phyloP scores from a whole-genome alignment of 257 asterid species.

The Fraxinus anomala region DNA sequence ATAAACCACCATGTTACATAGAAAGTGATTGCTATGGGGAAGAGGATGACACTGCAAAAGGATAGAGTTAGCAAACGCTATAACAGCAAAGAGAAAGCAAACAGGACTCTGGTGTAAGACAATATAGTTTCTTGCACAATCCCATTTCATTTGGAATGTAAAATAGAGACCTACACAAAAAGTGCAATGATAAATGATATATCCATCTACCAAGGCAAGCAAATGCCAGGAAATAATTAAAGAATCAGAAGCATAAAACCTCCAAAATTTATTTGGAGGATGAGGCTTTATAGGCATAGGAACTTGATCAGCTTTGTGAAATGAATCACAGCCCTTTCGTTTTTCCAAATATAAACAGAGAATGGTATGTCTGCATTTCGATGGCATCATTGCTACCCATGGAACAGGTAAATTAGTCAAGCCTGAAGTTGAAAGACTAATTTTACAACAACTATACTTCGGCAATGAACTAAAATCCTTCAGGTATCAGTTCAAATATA shows the following conservation, averaged over 20 bases:
- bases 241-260: neutral
- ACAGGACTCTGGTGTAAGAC: neutral
- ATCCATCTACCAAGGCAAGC: neutral
- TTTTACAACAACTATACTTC: neutral
- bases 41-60: conserved; percentile 48
- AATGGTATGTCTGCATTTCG: neutral
- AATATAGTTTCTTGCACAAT: neutral
- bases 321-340: neutral
- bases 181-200: neutral
- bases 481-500: neutral
- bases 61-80: neutral
- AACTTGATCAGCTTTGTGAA: neutral
- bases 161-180: neutral
- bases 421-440: neutral
- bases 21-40: conserved; percentile 51
- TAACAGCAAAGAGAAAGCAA: neutral
- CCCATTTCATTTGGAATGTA: neutral
- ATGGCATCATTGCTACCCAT: neutral
- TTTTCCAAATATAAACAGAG: neutral
- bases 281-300: neutral
- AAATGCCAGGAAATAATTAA: neutral
- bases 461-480: neutral
- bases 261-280: neutral
- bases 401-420: neutral
- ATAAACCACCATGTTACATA: conserved; percentile 29